Evolutionary conservation across 1,284 basidiomycete genomes (phyloP).

Genomic region (Omphalotus olearius): DNA sequence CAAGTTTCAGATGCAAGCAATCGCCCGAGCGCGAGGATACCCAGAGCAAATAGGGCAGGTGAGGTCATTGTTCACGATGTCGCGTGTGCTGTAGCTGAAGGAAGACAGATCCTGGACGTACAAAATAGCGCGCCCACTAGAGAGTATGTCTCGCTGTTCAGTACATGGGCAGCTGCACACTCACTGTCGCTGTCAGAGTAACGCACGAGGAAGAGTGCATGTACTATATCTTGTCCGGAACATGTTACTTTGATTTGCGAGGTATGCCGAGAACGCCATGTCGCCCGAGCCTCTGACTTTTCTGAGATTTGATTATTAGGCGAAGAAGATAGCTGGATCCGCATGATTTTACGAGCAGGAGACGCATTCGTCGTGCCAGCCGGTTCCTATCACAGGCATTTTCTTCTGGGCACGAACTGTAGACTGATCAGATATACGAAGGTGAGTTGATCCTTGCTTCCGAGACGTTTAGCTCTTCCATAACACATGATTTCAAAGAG

Average conservation of each 20-base stretch:
- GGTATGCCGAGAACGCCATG: not conserved
- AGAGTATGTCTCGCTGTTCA: not conserved
- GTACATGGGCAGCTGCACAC: not conserved
- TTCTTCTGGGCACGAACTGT: not conserved
- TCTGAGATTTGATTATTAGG: not conserved
- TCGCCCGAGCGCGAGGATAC: not conserved
- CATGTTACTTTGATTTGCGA: not conserved
- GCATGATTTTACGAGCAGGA: not conserved
- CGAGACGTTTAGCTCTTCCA: not conserved
- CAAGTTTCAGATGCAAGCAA: not conserved
- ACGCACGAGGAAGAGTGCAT: slow-evolving; percentile 1
- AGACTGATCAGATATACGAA: not conserved
- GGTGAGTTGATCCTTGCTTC: no score
- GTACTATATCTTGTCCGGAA: slow-evolving; percentile 1
- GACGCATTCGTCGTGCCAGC: not conserved
- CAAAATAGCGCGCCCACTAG: not conserved
- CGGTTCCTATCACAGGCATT: not conserved
- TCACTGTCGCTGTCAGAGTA: not conserved
- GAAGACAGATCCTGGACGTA: not conserved
- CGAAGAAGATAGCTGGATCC: not conserved
- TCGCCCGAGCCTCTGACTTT: not conserved
- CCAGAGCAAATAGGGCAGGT: not conserved
- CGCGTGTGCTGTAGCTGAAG: not conserved
- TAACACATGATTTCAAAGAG: not conserved
- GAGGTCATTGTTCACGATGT: not conserved